These are phyloP conservation scores for Grosmannia huntii DNA, from an alignment of 2,329 filamentous ascomycete species.

Conservation along the genomic window DNA sequence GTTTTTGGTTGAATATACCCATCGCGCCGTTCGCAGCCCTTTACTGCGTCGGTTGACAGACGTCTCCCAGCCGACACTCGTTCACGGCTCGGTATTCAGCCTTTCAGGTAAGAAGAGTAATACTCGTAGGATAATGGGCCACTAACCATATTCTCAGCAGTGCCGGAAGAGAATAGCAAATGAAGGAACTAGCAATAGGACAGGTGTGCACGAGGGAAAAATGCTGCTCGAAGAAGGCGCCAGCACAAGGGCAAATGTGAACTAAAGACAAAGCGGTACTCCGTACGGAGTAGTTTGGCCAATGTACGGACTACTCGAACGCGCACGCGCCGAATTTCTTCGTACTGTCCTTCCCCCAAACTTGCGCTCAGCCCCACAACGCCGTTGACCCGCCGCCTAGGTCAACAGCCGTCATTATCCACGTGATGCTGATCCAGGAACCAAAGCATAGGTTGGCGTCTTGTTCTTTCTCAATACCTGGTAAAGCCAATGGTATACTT, in stretches of 20 bases:
- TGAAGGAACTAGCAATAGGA: not conserved
- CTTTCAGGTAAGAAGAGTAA: not conserved
- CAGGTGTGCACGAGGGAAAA: not conserved
- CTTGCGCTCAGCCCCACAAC: not conserved
- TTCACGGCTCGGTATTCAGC: not conserved
- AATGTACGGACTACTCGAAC: not conserved
- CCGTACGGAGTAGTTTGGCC: not conserved
- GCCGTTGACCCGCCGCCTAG: not conserved
- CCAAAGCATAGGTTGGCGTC: not conserved
- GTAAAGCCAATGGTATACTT: too few relatives aligned
- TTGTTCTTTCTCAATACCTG: too few relatives aligned
- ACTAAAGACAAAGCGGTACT: too few relatives aligned
- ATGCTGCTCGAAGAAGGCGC: not conserved
- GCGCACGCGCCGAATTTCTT: not conserved
- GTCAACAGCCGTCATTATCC: not conserved
- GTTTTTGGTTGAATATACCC: conserved; percentile 29
- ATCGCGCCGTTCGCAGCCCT: conserved; percentile 13
- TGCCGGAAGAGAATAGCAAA: not conserved
- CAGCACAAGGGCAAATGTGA: not conserved
- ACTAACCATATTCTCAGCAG: not conserved
- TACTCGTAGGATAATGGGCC: not conserved
- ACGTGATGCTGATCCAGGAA: not conserved
- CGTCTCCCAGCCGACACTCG: not conserved
- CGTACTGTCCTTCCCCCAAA: not conserved
- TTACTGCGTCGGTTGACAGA: not conserved